Evolutionary conservation across 768 basidiomycete genomes (phyloP).

Genomic region (Tricholoma sp.): DNA sequence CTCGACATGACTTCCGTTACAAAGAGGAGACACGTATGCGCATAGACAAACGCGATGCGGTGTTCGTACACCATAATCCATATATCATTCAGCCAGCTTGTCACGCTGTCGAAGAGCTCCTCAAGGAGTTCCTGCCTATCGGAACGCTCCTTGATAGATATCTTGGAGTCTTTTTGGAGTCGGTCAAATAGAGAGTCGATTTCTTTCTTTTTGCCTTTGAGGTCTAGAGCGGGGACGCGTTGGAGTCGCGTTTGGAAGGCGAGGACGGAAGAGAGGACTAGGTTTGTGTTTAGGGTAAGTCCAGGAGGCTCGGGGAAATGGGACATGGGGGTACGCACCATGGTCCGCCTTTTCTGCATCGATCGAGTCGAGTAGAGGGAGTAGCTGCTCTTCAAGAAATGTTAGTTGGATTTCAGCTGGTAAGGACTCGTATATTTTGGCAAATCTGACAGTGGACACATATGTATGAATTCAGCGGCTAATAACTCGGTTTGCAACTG

Average conservation of each 20-base stretch:
- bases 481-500: neutral
- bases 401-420: slow-evolving; percentile 46
- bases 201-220: slow-evolving; percentile 51
- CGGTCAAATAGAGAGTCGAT: slow-evolving; percentile 48
- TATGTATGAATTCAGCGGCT: neutral
- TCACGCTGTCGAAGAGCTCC: slow-evolving; percentile 51
- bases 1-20: slow-evolving; percentile 41
- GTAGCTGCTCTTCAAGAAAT: slow-evolving; percentile 46
- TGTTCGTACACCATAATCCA: slow-evolving; percentile 62
- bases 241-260: slow-evolving; percentile 31
- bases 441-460: slow-evolving; percentile 33
- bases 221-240: slow-evolving; percentile 44
- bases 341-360: slow-evolving; percentile 32
- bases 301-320: neutral
- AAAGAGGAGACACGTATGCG: slow-evolving; percentile 54
- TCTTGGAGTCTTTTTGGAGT: slow-evolving; percentile 48
- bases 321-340: slow-evolving; percentile 18
- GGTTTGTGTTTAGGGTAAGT: neutral
- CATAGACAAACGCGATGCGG: slow-evolving; percentile 41
- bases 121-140: slow-evolving; percentile 48
- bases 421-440: slow-evolving; percentile 42
- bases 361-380: slow-evolving; percentile 40
- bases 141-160: slow-evolving; percentile 47
- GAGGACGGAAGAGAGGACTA: slow-evolving; percentile 34
- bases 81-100: slow-evolving; percentile 57